phyloP scores from a whole-genome alignment of 2,329 filamentous ascomycete genomes.

The Pleoardoris graminearum region DNA sequence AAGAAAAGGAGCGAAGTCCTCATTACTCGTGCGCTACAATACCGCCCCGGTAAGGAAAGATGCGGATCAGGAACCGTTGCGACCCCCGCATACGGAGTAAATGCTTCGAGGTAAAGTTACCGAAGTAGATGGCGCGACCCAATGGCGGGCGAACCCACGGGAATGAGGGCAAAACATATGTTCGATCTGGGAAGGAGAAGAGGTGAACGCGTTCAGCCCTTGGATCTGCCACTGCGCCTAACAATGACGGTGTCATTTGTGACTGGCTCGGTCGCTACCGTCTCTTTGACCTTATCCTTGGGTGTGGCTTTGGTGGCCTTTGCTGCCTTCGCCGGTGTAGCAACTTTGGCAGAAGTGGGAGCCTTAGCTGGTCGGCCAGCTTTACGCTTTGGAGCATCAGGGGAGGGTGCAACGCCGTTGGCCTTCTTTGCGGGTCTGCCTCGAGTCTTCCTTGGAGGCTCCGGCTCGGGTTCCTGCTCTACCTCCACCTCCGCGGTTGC shows the following conservation, averaged over 20 bases:
- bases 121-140: background rate
- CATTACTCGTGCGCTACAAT: background rate
- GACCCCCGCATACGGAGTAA: too few species aligned
- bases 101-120: background rate
- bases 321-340: background rate
- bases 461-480: slow-evolving; percentile 12
- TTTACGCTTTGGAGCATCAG: slow-evolving; percentile 15
- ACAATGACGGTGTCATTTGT: background rate
- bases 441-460: slow-evolving; percentile 8
- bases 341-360: background rate
- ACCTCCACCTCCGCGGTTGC: slow-evolving; percentile 17
- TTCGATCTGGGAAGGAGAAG: background rate
- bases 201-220: background rate
- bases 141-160: background rate
- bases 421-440: slow-evolving; percentile 11
- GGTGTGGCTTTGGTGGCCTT: background rate
- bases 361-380: background rate
- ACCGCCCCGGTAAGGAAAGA: too few species aligned
- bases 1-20: background rate
- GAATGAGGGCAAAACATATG: background rate
- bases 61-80: too few species aligned
- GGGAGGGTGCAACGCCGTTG: slow-evolving; percentile 19
- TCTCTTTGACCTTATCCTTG: background rate
- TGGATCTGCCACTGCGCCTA: background rate
- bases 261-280: background rate